A percentile compares a stretch with the other conserved stretches of the same genome.
Evolutionary conservation across 2,329 filamentous ascomycete genomes (phyloP).

Genomic region (Fusarium brachygibbosum): DNA sequence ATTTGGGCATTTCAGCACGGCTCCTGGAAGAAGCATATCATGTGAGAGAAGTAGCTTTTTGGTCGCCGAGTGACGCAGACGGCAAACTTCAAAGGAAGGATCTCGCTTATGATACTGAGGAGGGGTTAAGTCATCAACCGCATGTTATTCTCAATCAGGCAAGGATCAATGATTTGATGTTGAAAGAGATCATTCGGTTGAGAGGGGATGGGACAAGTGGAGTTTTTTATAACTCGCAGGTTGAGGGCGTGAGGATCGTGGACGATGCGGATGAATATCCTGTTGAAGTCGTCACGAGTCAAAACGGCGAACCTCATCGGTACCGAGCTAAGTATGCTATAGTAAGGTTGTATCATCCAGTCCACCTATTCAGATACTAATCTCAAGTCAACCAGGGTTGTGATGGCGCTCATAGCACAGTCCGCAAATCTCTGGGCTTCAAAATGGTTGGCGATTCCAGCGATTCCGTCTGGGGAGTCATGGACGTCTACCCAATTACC

Average conservation of each 20-base stretch:
- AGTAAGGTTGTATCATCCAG: slow-evolving; percentile 4
- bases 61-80: slow-evolving; percentile 70
- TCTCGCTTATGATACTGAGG: slow-evolving; percentile 72
- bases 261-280: slow-evolving; percentile 18
- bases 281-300: slow-evolving; percentile 16
- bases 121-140: slow-evolving; percentile 72
- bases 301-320: not conserved
- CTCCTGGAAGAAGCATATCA: slow-evolving; percentile 76
- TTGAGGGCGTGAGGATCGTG: slow-evolving; percentile 28
- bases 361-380: not conserved
- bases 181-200: slow-evolving; percentile 32
- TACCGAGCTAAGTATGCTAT: slow-evolving; percentile 42
- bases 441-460: slow-evolving; percentile 48
- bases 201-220: slow-evolving; percentile 4
- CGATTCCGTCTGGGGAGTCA: slow-evolving; percentile 50
- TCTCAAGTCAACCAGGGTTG: not conserved
- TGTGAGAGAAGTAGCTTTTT: slow-evolving; percentile 71
- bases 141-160: slow-evolving; percentile 72
- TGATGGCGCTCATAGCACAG: slow-evolving; percentile 48
- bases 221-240: slow-evolving; percentile 35
- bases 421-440: slow-evolving; percentile 45
- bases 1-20: slow-evolving; percentile 74
- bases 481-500: slow-evolving; percentile 47
- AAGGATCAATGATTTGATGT: slow-evolving; percentile 38
- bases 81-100: slow-evolving; percentile 70